Evolutionary conservation across 2,329 filamentous ascomycete species (phyloP).

Genomic region (Penicillium psychrosexuale): DNA sequence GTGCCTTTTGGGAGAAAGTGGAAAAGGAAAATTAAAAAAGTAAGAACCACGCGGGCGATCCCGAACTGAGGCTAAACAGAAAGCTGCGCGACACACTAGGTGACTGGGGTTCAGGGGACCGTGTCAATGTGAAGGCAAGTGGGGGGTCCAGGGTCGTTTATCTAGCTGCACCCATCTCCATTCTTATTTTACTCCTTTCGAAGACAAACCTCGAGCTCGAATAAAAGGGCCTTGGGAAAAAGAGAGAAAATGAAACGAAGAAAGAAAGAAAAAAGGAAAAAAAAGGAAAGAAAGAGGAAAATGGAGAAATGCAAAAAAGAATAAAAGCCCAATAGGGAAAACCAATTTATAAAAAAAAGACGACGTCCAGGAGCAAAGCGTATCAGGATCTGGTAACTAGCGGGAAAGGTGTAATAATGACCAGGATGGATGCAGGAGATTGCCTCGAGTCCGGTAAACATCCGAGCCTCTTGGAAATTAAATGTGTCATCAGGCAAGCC

Average conservation of each 20-base stretch:
- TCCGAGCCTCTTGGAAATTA: constrained; percentile 21
- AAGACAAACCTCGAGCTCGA: constrained; percentile 17
- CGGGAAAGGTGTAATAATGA: constrained; percentile 40
- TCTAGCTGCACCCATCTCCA: constrained; percentile 36
- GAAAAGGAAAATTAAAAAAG: constrained; percentile 12
- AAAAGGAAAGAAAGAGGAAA: constrained; percentile 15
- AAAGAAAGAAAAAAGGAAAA: constrained; percentile 10
- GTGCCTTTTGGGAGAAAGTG: constrained; percentile 9
- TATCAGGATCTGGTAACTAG: constrained; percentile 38
- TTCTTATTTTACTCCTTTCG: constrained; percentile 15
- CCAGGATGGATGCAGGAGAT: constrained; percentile 37
- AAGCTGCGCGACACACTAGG: constrained; percentile 26
- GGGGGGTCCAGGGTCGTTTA: constrained; percentile 42
- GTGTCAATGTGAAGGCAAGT: constrained; percentile 24
- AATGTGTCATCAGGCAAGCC: constrained; percentile 15
- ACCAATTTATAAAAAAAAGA: constrained; percentile 6
- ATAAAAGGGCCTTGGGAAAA: background rate
- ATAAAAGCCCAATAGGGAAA: constrained; percentile 14
- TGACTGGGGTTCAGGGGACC: constrained; percentile 27
- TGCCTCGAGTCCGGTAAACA: constrained; percentile 24
- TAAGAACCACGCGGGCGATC: constrained; percentile 17
- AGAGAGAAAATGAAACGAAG: constrained; percentile 4
- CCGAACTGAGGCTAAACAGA: constrained; percentile 24
- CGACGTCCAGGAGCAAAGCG: constrained; percentile 21
- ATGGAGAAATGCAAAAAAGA: constrained; percentile 5